Conservation (phyloP, 139 green algal genomes). For the Nannochloris sp. region DNA sequence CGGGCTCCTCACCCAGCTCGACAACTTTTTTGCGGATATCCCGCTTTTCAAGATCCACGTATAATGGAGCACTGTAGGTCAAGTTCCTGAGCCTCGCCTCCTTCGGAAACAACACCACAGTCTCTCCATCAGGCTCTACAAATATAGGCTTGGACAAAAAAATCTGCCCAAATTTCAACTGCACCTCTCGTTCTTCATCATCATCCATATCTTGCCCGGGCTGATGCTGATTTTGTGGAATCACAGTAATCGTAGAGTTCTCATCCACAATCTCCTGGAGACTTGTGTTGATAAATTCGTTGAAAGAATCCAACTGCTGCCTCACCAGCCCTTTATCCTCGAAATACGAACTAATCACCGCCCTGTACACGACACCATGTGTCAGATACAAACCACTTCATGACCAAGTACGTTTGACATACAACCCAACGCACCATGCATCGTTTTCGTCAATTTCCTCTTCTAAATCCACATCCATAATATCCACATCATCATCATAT, state of each 20-base stretch:
- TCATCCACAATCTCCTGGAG: constrained; percentile 82
- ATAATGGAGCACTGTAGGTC: constrained; percentile 95
- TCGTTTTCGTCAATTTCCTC: constrained; percentile 37
- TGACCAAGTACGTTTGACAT: not conserved
- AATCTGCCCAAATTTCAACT: constrained; percentile 89
- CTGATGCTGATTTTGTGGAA: constrained; percentile 74
- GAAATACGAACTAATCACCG: constrained; percentile 89
- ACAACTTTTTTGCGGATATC: constrained; percentile 30
- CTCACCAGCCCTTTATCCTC: constrained; percentile 91
- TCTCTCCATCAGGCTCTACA: constrained; percentile 88
- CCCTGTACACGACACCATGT: constrained; percentile 25
- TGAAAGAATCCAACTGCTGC: constrained; percentile 99
- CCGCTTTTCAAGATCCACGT: constrained; percentile 79
- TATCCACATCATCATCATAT: constrained; percentile 2
- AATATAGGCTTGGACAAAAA: constrained; percentile 89
- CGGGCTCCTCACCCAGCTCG: constrained; percentile 12
- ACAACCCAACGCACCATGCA: constrained; percentile 13
- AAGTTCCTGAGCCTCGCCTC: constrained; percentile 92
- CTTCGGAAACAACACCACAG: constrained; percentile 82
- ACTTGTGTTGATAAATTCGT: constrained; percentile 92
- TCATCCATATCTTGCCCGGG: constrained; percentile 33
- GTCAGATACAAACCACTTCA: not conserved
- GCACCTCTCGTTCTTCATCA: constrained; percentile 35
- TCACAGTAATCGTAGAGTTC: constrained; percentile 49
- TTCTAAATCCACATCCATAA: constrained; percentile 13